Evolutionary conservation across 192 early-diverging fungal species (phyloP), one percentile per base, ranked within the genome.

Genomic region (Backusella mclennaniae): DNA sequence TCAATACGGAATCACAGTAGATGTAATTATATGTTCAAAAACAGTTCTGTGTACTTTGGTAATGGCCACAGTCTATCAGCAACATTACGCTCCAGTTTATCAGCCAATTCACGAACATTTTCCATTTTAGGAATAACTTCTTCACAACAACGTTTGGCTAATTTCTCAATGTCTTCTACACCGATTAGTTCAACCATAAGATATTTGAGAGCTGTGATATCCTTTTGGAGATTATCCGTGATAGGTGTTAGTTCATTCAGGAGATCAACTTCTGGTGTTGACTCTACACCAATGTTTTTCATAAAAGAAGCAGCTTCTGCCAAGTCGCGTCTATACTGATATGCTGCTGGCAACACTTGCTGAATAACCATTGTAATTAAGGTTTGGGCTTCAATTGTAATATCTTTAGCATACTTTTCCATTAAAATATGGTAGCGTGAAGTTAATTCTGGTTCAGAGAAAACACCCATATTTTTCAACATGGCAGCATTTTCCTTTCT

Each of bases 381-480:
- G 19, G 97, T 97, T 85, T 92, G 90, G 69, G 92, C 93, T 89
- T 99, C 97, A 76, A 98, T 96, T 66, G 94, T 75, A 35, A 97
- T 79, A 85, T 99, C 96, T 92, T 99, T 99, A 85, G 93, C 90
- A 82, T 98, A 99, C 85, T 95, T 96, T 88, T 99, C 96, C 84
- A 93, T 91, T 75, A 99, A 87, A 83, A 99, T 97, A 87, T 98
- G 91, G 93, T 91, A 96, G 73, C 97, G 92, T 49, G 96, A 97
- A 63, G 89, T 84, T 77, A 99, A 86, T 87, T 99, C 97, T 66
- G 86, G 78, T 77, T 91, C 87, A 53, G 93, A 91, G 84, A 99
- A 93, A 79, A 99, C 93, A 76, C 92, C 93, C 14, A 90, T 86
- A 63, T 86, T 84, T 77, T 87, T 93, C 80, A 99, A 83, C 89